Evolutionary conservation across 1,284 basidiomycete genomes (phyloP), one percentile per base, ranked within the genome.

Genomic region (Somion occarium): DNA sequence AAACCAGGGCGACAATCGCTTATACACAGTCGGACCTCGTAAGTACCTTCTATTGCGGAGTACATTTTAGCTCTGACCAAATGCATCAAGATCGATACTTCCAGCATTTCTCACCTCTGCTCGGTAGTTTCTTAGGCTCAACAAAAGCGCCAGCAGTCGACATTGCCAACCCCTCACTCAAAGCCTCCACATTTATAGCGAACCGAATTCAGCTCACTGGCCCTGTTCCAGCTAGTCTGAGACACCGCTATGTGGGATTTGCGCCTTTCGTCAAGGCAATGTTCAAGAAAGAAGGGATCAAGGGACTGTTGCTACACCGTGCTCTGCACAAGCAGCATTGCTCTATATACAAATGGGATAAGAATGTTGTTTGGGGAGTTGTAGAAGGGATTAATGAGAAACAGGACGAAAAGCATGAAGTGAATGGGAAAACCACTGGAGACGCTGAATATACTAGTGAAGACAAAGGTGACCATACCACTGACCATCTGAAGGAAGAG

Each of bases 161-260:
- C 20, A 39, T 50, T 22, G 44, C 54, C 9, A 50, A 44, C 25
- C 46, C 58, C n/a, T 48, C 39, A 4, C 51, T 56, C 15, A 45
- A 50, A 30, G 56, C 64, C 3, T 61, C 59, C 53, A 71, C 70
- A 47, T 78, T 77, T 62, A 67, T 73, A 53, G 73, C 74, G 1
- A 75, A 72, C 59, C 67, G 74, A 51, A 54, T 78, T 0, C 74
- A 77, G 52, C 68, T 78, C 5, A 56, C 64, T 2, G 76, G 76
- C 0, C 75, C 76, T 2, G 68, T 73, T 3, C 75, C 76, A 0
- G 61, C 67, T 24, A 64, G 70, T 41, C 66, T 78, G 13, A 71
- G 73, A 23, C 72, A 73, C 58, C 69, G 72, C 22, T 77, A 73
- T 56, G 74, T 77, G 51, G 73, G 73, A 27, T 77, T 75, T 59